Base-by-base conservation (phyloP, 495 filamentous ascomycete species). In the Penicillium cataractarum region DNA sequence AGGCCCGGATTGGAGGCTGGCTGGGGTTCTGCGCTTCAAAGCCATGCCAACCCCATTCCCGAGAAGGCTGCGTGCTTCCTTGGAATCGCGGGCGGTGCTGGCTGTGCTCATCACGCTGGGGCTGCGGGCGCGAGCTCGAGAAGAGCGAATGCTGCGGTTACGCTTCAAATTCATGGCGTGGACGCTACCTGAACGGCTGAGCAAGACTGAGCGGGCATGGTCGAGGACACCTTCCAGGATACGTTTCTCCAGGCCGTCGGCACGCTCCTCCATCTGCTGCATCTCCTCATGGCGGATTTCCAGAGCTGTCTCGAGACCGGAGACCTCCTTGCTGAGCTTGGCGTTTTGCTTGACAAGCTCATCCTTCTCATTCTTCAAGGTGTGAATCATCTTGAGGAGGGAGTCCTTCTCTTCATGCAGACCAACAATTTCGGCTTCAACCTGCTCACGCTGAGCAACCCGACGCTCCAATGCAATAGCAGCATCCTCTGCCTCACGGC, bases 221-320 rank as follows among this genome's bases (percentile, higher is more conserved):
- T 99, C 93, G 63, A 99, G 92, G 40, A 98, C 92, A 31, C 93
- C 92, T 60, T 98, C 94, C 31, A 99, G 78, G 61, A 99, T 97
- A 10, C 94, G 86, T 48, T 93, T 89, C 78, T 99, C 95, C 1
- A 99, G 82, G 26, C 84, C 83, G 65, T 97, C 92, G 10, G 93
- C 93, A 52, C 92, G 87, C 9, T 85, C 83, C 70, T 97, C 92
- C 88, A 99, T 96, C 26, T 87, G 82, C 42, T 92, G 84, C 58
- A 98, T 87, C 72, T 99, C 95, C 71, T 97, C 94, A 26, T 91
- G 89, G 15, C 95, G 89, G 58, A 98, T 84, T 17, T 89, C 86
- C 3, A 97, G 84, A 4, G 94, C 93, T 22, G 92, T 97, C 68
- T 97, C 92, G 0, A 98, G 81, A 17, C 88, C 88, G 22, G 93